Evolutionary conservation across 2,329 filamentous ascomycete genomes (phyloP).

Genomic region (Pseudogymnoascus sp.): DNA sequence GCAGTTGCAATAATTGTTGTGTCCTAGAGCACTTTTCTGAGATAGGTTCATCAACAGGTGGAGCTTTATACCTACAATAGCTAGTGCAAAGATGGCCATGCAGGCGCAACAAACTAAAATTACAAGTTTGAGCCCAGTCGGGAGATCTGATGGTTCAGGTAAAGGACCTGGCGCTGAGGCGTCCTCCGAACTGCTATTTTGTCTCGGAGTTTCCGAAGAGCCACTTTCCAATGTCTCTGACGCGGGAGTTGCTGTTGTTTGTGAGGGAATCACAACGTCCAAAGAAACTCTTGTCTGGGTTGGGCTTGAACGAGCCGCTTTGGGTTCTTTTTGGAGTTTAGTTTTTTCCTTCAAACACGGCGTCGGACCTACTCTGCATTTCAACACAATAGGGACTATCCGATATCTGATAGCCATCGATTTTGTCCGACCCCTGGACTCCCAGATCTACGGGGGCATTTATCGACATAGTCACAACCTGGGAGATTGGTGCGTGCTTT

Average conservation of each 20-base stretch:
- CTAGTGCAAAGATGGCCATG: background rate
- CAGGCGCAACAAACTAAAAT: background rate
- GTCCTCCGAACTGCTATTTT: background rate
- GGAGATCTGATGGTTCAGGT: background rate
- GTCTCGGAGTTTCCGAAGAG: background rate
- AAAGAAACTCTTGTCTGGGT: background rate
- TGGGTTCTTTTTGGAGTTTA: background rate
- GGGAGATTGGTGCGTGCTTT: background rate
- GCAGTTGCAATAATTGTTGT: slow-evolving; percentile 14
- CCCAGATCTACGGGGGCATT: background rate
- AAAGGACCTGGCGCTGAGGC: background rate
- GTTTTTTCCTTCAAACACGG: background rate
- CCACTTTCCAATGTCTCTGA: background rate
- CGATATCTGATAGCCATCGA: background rate
- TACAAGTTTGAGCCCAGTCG: background rate
- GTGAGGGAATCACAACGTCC: background rate
- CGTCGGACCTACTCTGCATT: background rate
- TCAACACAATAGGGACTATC: background rate
- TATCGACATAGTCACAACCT: background rate
- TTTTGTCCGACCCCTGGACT: background rate
- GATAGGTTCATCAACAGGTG: slow-evolving; percentile 37
- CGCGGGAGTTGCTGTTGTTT: background rate
- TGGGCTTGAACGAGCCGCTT: background rate
- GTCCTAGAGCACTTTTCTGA: slow-evolving; percentile 34
- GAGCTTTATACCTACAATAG: slow-evolving; percentile 27